Percentiles rank a stretch among this genome's conserved stretches.
These are phyloP conservation scores for Debaryomyces tyrocola DNA, from an alignment of 805 yeast species.

Conservation along the genomic window DNA sequence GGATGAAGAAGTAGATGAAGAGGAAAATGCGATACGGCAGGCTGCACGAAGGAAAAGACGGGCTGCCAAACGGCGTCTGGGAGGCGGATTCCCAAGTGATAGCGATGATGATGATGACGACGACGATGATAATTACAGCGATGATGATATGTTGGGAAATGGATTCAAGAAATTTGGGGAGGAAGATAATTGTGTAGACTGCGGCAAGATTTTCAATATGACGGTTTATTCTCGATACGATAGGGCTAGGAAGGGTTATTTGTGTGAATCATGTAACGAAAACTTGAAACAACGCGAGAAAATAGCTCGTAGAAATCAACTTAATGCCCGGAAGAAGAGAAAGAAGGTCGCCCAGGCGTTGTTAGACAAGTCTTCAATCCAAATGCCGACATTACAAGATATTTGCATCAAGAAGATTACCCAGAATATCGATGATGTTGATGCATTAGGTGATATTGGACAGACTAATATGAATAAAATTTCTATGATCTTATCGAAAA, in stretches of 20 bases:
- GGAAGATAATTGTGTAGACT: slow-evolving; percentile 61
- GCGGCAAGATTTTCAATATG: slow-evolving; percentile 58
- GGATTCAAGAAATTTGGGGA: slow-evolving; percentile 44
- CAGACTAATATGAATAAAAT: slow-evolving; percentile 67
- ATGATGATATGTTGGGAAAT: slow-evolving; percentile 20
- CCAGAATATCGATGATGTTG: slow-evolving; percentile 68
- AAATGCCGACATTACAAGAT: slow-evolving; percentile 76
- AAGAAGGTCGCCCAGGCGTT: slow-evolving; percentile 83
- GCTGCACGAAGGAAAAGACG: slow-evolving; percentile 46
- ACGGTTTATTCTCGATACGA: slow-evolving; percentile 64
- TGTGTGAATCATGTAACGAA: slow-evolving; percentile 63
- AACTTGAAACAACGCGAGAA: slow-evolving; percentile 40
- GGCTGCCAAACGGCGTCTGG: slow-evolving; percentile 29
- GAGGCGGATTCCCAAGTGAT: slow-evolving; percentile 12
- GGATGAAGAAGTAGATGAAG: slow-evolving; percentile 16
- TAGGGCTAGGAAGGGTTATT: slow-evolving; percentile 56
- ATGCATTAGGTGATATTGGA: slow-evolving; percentile 86
- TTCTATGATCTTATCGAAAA: slow-evolving; percentile 74
- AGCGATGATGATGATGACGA: slow-evolving; percentile 36
- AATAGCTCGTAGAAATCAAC: slow-evolving; percentile 50
- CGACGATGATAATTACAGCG: slow-evolving; percentile 24
- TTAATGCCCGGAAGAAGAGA: slow-evolving; percentile 68
- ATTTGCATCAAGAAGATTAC: slow-evolving; percentile 71
- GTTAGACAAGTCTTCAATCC: slow-evolving; percentile 64
- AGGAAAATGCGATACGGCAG: slow-evolving; percentile 30